Percentiles rank a stretch among this genome's conserved stretches.
Conservation (phyloP, 2,329 filamentous ascomycete genomes). For the Nannizzia gypsea region DNA sequence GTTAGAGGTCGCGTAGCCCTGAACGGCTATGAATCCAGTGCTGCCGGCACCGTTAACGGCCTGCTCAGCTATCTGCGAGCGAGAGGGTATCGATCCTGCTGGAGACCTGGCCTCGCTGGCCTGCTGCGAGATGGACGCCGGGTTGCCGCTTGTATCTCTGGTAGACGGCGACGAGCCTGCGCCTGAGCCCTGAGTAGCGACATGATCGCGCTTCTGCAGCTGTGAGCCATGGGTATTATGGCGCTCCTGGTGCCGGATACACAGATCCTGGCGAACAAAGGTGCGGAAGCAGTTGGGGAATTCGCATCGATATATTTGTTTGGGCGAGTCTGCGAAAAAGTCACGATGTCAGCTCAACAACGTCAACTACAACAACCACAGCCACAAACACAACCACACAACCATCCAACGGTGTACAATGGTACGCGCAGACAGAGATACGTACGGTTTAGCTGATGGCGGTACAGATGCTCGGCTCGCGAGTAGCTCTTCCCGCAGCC, state of each 20-base stretch:
- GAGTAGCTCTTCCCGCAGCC: conserved; percentile 95
- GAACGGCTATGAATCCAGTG: neutral
- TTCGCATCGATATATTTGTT: conserved; percentile 88
- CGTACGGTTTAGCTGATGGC: conserved; percentile 88
- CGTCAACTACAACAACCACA: neutral
- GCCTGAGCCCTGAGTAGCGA: conserved; percentile 22
- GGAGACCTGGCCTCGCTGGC: conserved; percentile 8
- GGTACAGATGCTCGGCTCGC: conserved; percentile 88
- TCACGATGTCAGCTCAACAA: neutral
- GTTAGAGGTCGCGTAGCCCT: conserved; percentile 3
- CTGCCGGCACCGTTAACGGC: conserved; percentile 3
- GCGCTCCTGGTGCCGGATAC: conserved; percentile 70
- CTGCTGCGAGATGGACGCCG: conserved; percentile 17
- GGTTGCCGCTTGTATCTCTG: neutral
- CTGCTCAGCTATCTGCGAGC: neutral
- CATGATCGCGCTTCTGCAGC: conserved; percentile 38
- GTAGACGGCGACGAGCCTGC: conserved; percentile 11
- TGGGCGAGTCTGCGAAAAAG: conserved; percentile 60
- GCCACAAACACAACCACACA: neutral
- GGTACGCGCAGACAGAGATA: conserved; percentile 15
- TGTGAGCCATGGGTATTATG: conserved; percentile 55
- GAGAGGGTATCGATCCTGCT: neutral
- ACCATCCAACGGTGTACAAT: neutral
- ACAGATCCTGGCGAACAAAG: conserved; percentile 88
- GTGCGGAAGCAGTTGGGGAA: conserved; percentile 80